Conservation (phyloP, 108 stramenopile genomes). For the Schizochytrium sp. region DNA sequence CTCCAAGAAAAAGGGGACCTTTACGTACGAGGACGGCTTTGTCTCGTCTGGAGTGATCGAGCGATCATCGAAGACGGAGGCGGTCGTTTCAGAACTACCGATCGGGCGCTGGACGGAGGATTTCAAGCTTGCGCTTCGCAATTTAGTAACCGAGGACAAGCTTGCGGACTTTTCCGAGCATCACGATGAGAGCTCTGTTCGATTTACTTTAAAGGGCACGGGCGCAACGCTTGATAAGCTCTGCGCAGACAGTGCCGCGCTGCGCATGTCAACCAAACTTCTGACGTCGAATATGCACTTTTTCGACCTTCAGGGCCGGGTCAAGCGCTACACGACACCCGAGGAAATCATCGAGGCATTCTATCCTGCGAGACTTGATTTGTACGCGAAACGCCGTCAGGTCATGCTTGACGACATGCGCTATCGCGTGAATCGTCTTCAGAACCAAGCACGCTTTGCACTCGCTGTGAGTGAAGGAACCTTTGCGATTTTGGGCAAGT, state of each 20-base stretch:
- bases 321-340: slow-evolving; percentile 57
- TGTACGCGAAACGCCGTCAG: slow-evolving; percentile 67
- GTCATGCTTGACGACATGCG: slow-evolving; percentile 60
- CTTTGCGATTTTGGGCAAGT: not conserved
- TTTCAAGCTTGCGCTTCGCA: slow-evolving; percentile 62
- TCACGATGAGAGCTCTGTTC: slow-evolving; percentile 69
- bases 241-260: slow-evolving; percentile 49
- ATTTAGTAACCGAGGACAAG: slow-evolving; percentile 52
- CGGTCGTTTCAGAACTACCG: slow-evolving; percentile 74
- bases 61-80: slow-evolving; percentile 33
- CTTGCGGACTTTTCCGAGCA: slow-evolving; percentile 64
- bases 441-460: slow-evolving; percentile 72
- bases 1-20: not conserved
- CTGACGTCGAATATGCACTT: slow-evolving; percentile 80
- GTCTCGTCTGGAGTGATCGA: slow-evolving; percentile 46
- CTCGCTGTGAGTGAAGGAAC: slow-evolving; percentile 55
- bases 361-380: slow-evolving; percentile 60
- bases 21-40: slow-evolving; percentile 4
- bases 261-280: slow-evolving; percentile 57
- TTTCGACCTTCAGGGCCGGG: slow-evolving; percentile 53
- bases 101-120: slow-evolving; percentile 71
- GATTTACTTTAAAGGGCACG: slow-evolving; percentile 55
- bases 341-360: slow-evolving; percentile 63
- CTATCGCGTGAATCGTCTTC: slow-evolving; percentile 45
- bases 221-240: slow-evolving; percentile 46